Percentiles rank a stretch among this genome's conserved stretches.
These are phyloP conservation scores for Phytophthora pisi DNA, from an alignment of 352 stramenopile genomes.

Conservation along the genomic window DNA sequence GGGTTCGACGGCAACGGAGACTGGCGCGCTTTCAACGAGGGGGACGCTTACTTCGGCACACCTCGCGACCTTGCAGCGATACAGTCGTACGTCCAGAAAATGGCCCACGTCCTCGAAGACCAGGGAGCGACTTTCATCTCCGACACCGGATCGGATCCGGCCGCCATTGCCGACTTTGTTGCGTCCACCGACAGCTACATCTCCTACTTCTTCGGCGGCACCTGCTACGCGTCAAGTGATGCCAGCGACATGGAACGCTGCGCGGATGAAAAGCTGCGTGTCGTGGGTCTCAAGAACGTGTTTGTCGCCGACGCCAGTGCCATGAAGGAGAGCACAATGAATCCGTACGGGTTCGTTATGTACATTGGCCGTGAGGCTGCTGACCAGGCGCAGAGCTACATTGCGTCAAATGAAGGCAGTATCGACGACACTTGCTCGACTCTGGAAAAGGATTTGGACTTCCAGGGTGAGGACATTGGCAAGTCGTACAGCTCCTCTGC, in stretches of 20 bases:
- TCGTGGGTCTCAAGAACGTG: conserved; percentile 64
- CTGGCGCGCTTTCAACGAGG: conserved; percentile 48
- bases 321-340: conserved; percentile 66
- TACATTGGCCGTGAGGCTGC: conserved; percentile 69
- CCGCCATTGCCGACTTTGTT: conserved; percentile 50
- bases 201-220: conserved; percentile 75
- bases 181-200: conserved; percentile 34
- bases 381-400: conserved; percentile 42
- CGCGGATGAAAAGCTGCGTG: conserved; percentile 57
- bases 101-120: conserved; percentile 41
- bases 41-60: conserved; percentile 48
- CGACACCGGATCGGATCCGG: conserved; percentile 26
- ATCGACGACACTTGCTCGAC: conserved; percentile 24
- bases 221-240: conserved; percentile 65
- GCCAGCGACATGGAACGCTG: conserved; percentile 51
- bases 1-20: conserved; percentile 49
- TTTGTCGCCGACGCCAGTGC: conserved; percentile 63
- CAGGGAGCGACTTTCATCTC: conserved; percentile 56
- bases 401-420: conserved; percentile 22
- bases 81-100: conserved; percentile 49
- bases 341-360: conserved; percentile 78
- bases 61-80: conserved; percentile 60
- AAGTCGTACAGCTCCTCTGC: conserved; percentile 30
- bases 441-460: conserved; percentile 50
- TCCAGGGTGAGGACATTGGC: conserved; percentile 48